Percentiles rank a stretch among this genome's conserved stretches.
Evolutionary conservation across 2,329 filamentous ascomycete species (phyloP).

Genomic region (Alternaria burnsii): DNA sequence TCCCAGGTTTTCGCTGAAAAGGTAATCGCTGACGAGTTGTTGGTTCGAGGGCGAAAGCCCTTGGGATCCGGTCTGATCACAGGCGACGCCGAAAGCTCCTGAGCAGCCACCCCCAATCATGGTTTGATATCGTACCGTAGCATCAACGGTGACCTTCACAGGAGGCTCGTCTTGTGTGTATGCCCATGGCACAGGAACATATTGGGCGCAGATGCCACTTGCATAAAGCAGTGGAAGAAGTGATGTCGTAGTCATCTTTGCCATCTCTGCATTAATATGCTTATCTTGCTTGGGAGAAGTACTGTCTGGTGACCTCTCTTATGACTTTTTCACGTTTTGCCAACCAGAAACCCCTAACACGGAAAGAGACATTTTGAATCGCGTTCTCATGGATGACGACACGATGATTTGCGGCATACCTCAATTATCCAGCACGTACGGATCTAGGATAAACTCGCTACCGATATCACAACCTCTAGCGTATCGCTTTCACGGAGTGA

Average conservation of each 20-base stretch:
- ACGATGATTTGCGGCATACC: background rate
- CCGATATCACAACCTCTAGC: background rate
- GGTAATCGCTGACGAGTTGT: conserved; percentile 51
- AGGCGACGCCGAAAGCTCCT: background rate
- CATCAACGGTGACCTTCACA: no score
- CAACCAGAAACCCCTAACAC: background rate
- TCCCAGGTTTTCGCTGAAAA: conserved; percentile 52
- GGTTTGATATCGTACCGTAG: no score
- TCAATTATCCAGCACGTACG: background rate
- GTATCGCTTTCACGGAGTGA: background rate
- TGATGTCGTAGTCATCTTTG: background rate
- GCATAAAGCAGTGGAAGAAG: conserved; percentile 7
- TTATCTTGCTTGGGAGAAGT: background rate
- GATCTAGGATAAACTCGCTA: conserved; percentile 1
- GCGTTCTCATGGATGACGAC: background rate
- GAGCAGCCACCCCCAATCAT: no score
- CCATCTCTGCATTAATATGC: background rate
- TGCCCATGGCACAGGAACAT: conserved; percentile 10
- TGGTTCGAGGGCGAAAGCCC: conserved; percentile 45
- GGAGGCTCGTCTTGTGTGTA: no score
- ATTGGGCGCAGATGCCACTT: conserved; percentile 5
- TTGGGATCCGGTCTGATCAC: conserved; percentile 14
- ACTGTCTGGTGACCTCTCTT: background rate
- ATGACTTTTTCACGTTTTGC: background rate
- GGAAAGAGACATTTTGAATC: background rate